A percentile compares a stretch with the other conserved stretches of the same genome.
Evolutionary conservation across 129 eudicot species (phyloP).

Genomic region (Arctium minus): DNA sequence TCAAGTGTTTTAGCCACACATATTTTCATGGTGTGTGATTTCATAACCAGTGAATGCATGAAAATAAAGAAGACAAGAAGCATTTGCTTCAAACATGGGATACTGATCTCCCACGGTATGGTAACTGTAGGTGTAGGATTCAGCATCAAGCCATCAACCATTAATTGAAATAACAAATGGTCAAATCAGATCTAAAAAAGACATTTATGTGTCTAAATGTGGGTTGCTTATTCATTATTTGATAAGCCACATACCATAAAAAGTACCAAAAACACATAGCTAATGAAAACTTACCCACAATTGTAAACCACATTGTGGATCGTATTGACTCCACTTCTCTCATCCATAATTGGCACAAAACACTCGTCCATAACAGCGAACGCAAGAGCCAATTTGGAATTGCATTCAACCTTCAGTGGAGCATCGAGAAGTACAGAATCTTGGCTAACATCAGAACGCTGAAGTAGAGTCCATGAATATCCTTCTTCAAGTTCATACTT

Average conservation of each 20-base stretch:
- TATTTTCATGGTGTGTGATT: neutral
- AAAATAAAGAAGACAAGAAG: too few relatives aligned
- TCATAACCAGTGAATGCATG: neutral
- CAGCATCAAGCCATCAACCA: too few relatives aligned
- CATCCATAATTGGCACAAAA: slow-evolving; percentile 77
- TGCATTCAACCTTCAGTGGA: slow-evolving; percentile 51
- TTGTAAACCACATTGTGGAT: slow-evolving; percentile 71
- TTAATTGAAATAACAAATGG: too few relatives aligned
- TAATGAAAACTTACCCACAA: slow-evolving; percentile 68
- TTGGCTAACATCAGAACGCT: slow-evolving; percentile 43
- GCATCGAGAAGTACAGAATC: slow-evolving; percentile 25
- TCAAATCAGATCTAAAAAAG: too few relatives aligned
- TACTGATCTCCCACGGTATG: neutral
- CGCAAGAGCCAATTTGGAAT: slow-evolving; percentile 88
- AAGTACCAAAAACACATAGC: neutral
- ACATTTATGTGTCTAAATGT: too few relatives aligned
- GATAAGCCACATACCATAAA: neutral
- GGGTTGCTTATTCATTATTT: too few relatives aligned
- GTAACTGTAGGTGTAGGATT: neutral
- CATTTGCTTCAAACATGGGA: neutral
- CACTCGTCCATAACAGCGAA: slow-evolving; percentile 85
- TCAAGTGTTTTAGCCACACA: too few relatives aligned
- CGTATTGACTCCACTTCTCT: slow-evolving; percentile 68
- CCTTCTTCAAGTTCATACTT: slow-evolving; percentile 72
- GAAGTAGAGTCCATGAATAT: slow-evolving; percentile 73